Percentiles rank a stretch among this genome's conserved stretches.
These are phyloP conservation scores for Zasmidium citrigriseum DNA, from an alignment of 2,329 filamentous ascomycete genomes.

Conservation along the genomic window DNA sequence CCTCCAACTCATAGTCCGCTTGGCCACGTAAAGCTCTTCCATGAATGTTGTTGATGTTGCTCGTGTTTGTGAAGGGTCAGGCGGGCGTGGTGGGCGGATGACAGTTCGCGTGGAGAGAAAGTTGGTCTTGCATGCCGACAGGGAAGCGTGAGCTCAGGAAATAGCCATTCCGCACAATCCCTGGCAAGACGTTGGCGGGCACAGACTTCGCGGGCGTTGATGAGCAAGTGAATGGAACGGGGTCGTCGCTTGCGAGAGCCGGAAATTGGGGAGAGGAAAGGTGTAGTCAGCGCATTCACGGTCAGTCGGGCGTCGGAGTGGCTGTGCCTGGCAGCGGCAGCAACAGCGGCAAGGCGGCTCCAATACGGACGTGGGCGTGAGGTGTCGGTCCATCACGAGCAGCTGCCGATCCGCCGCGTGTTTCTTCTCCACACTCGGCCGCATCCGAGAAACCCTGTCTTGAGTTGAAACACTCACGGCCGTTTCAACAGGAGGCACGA, in stretches of 20 bases:
- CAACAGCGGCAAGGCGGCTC: too few relatives aligned
- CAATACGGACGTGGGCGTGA: background rate
- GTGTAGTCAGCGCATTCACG: too few relatives aligned
- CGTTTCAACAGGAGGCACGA: background rate
- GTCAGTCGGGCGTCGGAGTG: too few relatives aligned
- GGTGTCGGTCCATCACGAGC: background rate
- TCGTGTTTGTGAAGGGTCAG: background rate
- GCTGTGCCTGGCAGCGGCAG: background rate
- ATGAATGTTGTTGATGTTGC: background rate
- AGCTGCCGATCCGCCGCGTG: background rate
- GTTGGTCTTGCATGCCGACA: slow-evolving; percentile 13
- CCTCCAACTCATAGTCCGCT: background rate
- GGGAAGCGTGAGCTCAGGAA: background rate
- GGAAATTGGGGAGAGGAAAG: too few relatives aligned
- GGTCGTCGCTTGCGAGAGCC: background rate
- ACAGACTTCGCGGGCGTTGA: background rate
- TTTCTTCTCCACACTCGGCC: background rate
- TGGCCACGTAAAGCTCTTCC: slow-evolving; percentile 1
- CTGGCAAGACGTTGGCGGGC: slow-evolving; percentile 3
- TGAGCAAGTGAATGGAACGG: background rate
- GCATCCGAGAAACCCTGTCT: background rate
- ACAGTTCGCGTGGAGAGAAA: background rate
- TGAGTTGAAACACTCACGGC: background rate
- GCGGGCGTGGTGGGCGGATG: background rate
- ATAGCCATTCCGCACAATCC: slow-evolving; percentile 16